Conservation (phyloP, 257 asterid species). For the Nicotiana undulata region DNA sequence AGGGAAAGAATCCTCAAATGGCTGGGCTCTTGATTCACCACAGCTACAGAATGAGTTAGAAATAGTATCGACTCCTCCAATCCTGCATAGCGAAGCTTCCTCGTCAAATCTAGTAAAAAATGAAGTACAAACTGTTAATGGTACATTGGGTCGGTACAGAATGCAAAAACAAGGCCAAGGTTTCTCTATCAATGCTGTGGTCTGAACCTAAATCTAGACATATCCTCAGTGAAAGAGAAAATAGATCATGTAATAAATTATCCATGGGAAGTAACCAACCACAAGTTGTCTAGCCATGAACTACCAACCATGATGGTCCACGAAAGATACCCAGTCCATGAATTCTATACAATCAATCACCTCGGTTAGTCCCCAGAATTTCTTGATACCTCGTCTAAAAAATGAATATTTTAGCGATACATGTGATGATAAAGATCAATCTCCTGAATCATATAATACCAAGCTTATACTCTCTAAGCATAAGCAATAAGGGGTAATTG, state of each 20-base stretch:
- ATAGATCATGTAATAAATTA: neutral
- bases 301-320: neutral
- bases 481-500: neutral
- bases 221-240: neutral
- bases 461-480: neutral
- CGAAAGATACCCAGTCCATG: neutral
- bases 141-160: neutral
- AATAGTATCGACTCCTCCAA: conserved; percentile 30
- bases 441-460: neutral
- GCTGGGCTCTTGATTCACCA: conserved; percentile 43
- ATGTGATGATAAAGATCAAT: neutral
- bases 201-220: neutral
- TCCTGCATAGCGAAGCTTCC: conserved; percentile 36
- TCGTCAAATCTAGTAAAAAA: neutral
- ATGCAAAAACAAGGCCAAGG: neutral
- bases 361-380: neutral
- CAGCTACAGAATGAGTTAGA: conserved; percentile 42
- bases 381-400: neutral
- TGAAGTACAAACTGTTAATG: neutral
- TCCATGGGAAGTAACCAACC: neutral
- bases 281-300: neutral
- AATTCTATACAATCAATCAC: neutral
- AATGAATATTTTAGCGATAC: neutral
- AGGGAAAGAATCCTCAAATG: conserved; percentile 29
- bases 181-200: neutral